Base-by-base conservation (phyloP, 345 rosid genomes). In the Salix purpurea region DNA sequence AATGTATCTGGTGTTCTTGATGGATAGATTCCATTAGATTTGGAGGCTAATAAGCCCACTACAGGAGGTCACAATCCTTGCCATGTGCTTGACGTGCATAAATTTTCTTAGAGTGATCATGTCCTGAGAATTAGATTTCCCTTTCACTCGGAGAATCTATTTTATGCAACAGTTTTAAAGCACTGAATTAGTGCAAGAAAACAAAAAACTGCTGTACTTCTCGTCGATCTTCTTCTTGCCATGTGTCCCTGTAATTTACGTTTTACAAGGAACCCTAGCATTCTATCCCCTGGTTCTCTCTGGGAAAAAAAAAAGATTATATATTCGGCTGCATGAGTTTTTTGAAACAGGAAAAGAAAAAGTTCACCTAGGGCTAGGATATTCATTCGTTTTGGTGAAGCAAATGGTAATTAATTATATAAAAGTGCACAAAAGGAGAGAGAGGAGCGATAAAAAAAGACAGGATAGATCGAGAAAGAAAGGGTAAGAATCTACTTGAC, bases 21-120 rank as follows among this genome's bases (percentile, higher is more conserved):
- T 70, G 44, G 72, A 81, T 77, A 65, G 71, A 76, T 68, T 72
- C 74, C 26, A 76, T 18, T 48, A 61, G 72, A 69, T 8, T 24
- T 32, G 16, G 26, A 23, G 15, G 11, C 26, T 23, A 46, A 61
- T 71, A 64, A 61, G 36, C 15, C 42, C 69, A 61, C 69, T 32
- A 66, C 60, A 32, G 32, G 10, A 65, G 66, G 68, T 73, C 80
- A 15, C 54, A 77, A 30, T 81, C 76, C 42, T 5, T 19, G 60
- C 36, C 78, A 77, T 44, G 72, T 69, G 75, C 72, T 39, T 75
- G 34, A 56, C 13, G 40, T 68, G 77, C 68, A 26, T 21, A 66
- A 65, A 28, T 7, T 18, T 71, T 52, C 24, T 52, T 23, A 69
- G 74, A 18, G 7, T 36, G 21, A 44, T 32, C 34, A 32, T 30